phyloP scores from a whole-genome alignment of 805 yeast genomes.

The Yarrowia keelungensis region DNA sequence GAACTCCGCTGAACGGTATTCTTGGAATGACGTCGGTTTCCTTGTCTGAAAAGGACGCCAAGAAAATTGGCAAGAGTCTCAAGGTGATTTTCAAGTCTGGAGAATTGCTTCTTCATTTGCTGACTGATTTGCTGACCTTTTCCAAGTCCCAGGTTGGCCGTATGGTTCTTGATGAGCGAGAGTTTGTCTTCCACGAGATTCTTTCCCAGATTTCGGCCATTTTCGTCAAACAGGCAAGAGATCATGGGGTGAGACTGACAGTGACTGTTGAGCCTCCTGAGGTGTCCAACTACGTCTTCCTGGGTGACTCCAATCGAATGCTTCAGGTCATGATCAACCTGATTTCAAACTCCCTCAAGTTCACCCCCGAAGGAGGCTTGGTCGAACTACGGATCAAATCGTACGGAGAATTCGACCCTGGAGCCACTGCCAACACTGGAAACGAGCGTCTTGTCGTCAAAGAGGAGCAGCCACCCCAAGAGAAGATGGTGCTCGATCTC shows the following conservation, averaged over 20 bases:
- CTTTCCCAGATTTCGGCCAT: slow-evolving; percentile 81
- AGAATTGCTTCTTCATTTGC: slow-evolving; percentile 81
- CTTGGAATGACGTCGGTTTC: slow-evolving; percentile 95
- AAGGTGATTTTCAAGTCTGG: slow-evolving; percentile 88
- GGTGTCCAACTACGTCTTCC: slow-evolving; percentile 63
- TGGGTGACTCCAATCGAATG: slow-evolving; percentile 87
- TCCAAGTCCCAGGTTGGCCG: slow-evolving; percentile 85
- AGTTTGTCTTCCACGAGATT: slow-evolving; percentile 76
- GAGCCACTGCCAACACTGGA: slow-evolving; percentile 24
- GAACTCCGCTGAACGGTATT: slow-evolving; percentile 95
- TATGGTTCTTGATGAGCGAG: slow-evolving; percentile 80
- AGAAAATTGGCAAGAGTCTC: slow-evolving; percentile 71
- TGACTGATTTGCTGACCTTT: slow-evolving; percentile 88
- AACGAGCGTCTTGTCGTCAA: slow-evolving; percentile 33
- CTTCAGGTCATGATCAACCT: slow-evolving; percentile 89
- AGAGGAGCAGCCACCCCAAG: slow-evolving; percentile 8
- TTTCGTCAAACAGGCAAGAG: slow-evolving; percentile 60
- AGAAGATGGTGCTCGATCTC: slow-evolving; percentile 30
- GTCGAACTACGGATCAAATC: slow-evolving; percentile 43
- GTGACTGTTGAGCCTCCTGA: slow-evolving; percentile 64
- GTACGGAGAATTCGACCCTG: slow-evolving; percentile 36
- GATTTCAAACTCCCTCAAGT: slow-evolving; percentile 87
- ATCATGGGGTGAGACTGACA: slow-evolving; percentile 72
- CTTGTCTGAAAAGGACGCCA: slow-evolving; percentile 76
- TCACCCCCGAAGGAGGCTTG: slow-evolving; percentile 69